These are phyloP conservation scores for Collybia nuda DNA, from an alignment of 768 basidiomycete species.

Conservation along the genomic window DNA sequence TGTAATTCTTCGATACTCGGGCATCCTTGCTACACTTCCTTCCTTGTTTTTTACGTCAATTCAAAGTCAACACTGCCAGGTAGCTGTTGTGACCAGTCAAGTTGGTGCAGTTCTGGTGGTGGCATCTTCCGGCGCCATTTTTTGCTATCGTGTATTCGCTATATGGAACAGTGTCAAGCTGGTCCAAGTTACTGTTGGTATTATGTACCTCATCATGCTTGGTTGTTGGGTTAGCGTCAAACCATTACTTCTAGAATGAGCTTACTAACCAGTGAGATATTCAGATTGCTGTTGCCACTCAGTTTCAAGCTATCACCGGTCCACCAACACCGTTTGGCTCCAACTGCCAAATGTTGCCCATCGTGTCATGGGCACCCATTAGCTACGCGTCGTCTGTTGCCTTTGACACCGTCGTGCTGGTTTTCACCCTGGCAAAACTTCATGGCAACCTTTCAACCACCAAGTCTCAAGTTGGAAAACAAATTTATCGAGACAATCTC, in stretches of 20 bases:
- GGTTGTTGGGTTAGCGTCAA: constrained; percentile 27
- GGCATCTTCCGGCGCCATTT: constrained; percentile 28
- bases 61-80: constrained; percentile 26
- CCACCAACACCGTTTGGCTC: constrained; percentile 27
- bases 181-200: constrained; percentile 19
- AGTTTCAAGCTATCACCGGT: constrained; percentile 22
- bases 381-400: constrained; percentile 29
- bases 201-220: constrained; percentile 25
- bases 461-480: constrained; percentile 19
- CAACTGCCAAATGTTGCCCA: constrained; percentile 29
- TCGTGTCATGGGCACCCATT: constrained; percentile 31
- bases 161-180: constrained; percentile 29
- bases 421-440: constrained; percentile 22
- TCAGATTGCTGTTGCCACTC: constrained; percentile 30
- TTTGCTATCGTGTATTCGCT: constrained; percentile 29
- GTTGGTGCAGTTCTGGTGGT: constrained; percentile 27
- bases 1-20: constrained; percentile 31
- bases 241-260: neutral
- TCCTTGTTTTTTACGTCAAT: constrained; percentile 26
- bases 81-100: constrained; percentile 26
- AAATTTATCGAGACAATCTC: constrained; percentile 28
- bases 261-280: no score
- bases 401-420: constrained; percentile 25
- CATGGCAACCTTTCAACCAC: constrained; percentile 15
- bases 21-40: constrained; percentile 25